phyloP scores from a whole-genome alignment of 768 basidiomycete genomes.

The Amylocystis lapponica region DNA sequence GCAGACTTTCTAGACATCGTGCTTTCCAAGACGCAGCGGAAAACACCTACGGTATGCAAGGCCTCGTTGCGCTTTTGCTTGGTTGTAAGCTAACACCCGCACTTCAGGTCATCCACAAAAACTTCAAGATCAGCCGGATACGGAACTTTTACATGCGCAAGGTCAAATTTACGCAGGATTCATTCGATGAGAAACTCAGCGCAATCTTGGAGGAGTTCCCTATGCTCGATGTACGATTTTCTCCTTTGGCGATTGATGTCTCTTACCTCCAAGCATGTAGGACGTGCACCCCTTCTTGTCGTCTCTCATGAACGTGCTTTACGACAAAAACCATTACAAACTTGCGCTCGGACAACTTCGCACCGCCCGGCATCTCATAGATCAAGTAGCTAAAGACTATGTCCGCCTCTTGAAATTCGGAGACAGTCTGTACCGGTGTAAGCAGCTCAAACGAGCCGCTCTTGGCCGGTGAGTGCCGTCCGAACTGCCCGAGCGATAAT shows the following conservation, averaged over 20 bases:
- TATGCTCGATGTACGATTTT: constrained; percentile 77
- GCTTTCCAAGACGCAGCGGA: constrained; percentile 89
- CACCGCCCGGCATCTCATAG: constrained; percentile 92
- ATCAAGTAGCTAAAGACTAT: constrained; percentile 97
- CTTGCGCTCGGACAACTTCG: constrained; percentile 95
- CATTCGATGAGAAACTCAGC: constrained; percentile 92
- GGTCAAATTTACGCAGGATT: constrained; percentile 97
- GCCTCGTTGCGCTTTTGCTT: background rate
- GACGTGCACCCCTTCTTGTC: constrained; percentile 96
- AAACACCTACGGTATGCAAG: constrained; percentile 82
- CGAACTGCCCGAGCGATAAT: background rate
- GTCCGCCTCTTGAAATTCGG: constrained; percentile 96
- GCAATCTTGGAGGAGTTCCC: constrained; percentile 96
- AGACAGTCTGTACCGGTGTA: constrained; percentile 95
- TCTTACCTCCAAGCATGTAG: constrained; percentile 19
- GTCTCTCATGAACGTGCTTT: constrained; percentile 95
- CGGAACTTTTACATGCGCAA: constrained; percentile 99
- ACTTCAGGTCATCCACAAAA: constrained; percentile 91
- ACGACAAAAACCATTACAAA: constrained; percentile 99
- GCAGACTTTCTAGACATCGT: constrained; percentile 93
- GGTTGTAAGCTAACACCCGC: background rate
- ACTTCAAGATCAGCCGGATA: constrained; percentile 99
- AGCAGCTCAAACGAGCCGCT: constrained; percentile 96
- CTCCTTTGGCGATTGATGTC: background rate
- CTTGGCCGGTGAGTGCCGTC: constrained; percentile 75